phyloP scores from a whole-genome alignment of 139 green algal genomes.

The Tetradesmus lagerheimii region DNA sequence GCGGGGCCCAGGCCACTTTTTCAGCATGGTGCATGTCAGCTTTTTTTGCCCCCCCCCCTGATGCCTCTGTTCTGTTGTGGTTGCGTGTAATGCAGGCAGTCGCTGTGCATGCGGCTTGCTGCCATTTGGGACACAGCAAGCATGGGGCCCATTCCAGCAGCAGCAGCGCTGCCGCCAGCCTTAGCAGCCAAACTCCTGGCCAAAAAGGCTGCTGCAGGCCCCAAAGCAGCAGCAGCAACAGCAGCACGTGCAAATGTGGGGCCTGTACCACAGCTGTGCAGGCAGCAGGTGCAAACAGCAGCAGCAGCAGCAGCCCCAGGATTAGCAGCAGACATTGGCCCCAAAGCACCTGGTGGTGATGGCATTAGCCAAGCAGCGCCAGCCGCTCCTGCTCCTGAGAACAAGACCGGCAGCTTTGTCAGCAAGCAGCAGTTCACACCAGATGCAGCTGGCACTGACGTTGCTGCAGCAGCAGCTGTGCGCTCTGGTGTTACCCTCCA shows the following conservation, averaged over 20 bases:
- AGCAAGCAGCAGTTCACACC: not conserved
- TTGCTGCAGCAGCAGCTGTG: not conserved
- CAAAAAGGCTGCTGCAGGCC: not conserved
- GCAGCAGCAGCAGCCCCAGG: not conserved
- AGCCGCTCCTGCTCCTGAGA: not conserved
- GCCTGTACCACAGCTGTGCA: not conserved
- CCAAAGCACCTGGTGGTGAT: not conserved
- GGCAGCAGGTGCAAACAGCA: not conserved
- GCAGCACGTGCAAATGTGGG: not conserved
- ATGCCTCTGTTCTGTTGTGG: no score
- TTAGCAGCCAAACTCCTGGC: not conserved
- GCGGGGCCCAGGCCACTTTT: no score
- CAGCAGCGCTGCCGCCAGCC: not conserved
- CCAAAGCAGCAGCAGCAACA: not conserved
- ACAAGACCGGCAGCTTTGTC: not conserved
- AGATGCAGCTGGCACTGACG: not conserved
- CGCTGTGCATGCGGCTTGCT: not conserved
- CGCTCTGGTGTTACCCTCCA: not conserved
- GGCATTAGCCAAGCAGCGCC: not conserved
- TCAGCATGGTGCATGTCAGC: no score
- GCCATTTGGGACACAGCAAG: not conserved
- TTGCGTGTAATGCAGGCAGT: not conserved
- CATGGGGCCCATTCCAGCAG: conserved; percentile 6
- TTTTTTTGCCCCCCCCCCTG: no score
- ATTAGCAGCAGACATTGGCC: not conserved